A percentile compares a stretch with the other conserved stretches of the same genome.
These are phyloP conservation scores for Protomyces gravidus DNA, from an alignment of 1,139 yeast species.

Conservation along the genomic window DNA sequence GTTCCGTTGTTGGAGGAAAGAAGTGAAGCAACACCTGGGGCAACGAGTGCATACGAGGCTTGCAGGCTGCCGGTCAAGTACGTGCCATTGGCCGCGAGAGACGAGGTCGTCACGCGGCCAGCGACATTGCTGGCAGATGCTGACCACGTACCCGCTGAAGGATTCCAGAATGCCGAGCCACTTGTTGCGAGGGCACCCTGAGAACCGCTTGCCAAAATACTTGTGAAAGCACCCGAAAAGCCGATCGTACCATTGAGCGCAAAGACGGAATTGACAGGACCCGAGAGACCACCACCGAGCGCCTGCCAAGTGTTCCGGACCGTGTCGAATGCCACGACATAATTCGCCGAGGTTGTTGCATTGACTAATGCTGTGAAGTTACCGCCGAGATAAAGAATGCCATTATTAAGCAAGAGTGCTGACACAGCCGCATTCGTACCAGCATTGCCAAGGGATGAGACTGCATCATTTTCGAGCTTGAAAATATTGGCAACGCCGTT, in stretches of 20 bases:
- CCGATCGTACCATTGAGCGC: constrained; percentile 41
- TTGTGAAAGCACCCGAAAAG: constrained; percentile 41
- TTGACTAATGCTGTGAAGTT: constrained; percentile 41
- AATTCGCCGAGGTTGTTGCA: constrained; percentile 36
- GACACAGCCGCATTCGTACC: constrained; percentile 46
- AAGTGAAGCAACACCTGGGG: constrained; percentile 31
- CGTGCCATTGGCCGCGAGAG: constrained; percentile 2
- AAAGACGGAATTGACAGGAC: constrained; percentile 37
- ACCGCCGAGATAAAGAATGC: constrained; percentile 44
- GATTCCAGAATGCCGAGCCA: constrained; percentile 21
- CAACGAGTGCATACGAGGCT: constrained; percentile 10
- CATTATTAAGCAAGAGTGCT: constrained; percentile 36
- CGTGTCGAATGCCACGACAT: constrained; percentile 38
- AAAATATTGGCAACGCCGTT: constrained; percentile 35
- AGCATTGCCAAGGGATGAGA: constrained; percentile 38
- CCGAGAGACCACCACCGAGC: constrained; percentile 38
- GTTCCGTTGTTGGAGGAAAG: constrained; percentile 3
- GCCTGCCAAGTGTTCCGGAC: constrained; percentile 36
- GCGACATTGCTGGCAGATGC: constrained; percentile 5
- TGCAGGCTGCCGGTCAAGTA: constrained; percentile 31
- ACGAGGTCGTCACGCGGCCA: constrained; percentile 1
- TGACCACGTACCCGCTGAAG: constrained; percentile 3
- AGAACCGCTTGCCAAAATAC: constrained; percentile 25
- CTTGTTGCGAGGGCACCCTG: neutral
- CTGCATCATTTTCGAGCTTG: constrained; percentile 38